Base-by-base conservation (phyloP, 768 basidiomycete genomes). In the Mrakia hoshinonis region DNA sequence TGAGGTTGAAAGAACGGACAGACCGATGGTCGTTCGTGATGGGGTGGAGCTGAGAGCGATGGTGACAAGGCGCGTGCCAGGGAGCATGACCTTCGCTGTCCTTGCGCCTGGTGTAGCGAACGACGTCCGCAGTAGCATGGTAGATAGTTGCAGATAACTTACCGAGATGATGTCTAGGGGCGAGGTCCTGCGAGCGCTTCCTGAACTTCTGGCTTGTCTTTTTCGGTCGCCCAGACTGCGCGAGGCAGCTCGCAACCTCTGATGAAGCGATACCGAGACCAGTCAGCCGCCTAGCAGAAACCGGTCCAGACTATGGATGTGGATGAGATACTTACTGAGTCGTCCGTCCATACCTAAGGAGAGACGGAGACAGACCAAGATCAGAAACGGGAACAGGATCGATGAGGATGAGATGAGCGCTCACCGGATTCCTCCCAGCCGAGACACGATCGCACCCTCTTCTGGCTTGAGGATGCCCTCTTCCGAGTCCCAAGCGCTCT, bases 391-490 rank as follows among this genome's bases (percentile, higher is more conserved):
- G 78, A 6, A 82, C 82, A 77, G 87, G 89, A 13, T 24, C 10
- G 29, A 36, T 13, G 10, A 18, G 20, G 18, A 34, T 3, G 12
- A 49, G n/a, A 46, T 47, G 58, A 31, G 34, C 10, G 48, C 64
- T 48, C 10, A 66, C 58, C 80, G 81, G 39, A 79, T 80, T 12
- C 84, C 87, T 43, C 85, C 87, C 43, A 89, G 78, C 52, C 88
- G 81, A 0, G 75, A 75, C 0, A 81, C 75, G 1, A 78, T 77
- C 55, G 74, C 73, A 12, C 79, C 70, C 62, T 77, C 75, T 67
- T 79, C 78, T 7, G 75, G 64, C 67, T 74, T 75, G 66, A 77
- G 67, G 7, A 68, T 68, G 4, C 73, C 68, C 52, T 77, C 76
- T 22, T 74, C 67, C 3, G 72, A 67, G 54, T 79, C 78, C 22